Evolutionary conservation across 2,329 filamentous ascomycete species (phyloP), one percentile per base, ranked within the genome.

Genomic region (Lecanicillium sp.): DNA sequence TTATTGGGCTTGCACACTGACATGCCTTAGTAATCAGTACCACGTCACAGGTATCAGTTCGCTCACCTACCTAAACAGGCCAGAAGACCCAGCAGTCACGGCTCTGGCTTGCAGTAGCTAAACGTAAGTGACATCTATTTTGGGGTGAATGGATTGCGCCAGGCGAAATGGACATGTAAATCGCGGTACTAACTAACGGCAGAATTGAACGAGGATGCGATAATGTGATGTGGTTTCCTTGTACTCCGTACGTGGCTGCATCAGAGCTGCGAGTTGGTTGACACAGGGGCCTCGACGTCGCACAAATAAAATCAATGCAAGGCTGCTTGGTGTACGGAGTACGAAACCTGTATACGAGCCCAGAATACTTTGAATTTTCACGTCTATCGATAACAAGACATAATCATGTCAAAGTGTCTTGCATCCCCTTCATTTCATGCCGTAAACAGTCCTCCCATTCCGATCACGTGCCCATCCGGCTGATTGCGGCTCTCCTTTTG

Each of bases 1-100:
- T 32, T 19, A 8, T 14, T 20, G 24, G 11, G 9, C 27, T 11
- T 6, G 35, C 29, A 7, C 15, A 23, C n/a, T 7, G 44, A 27
- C 20, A 11, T 36, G 37, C 44, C 21, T 48, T 48, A 48, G 44
- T 48, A 15, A 41, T 41, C 44, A 35, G 3, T 24, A 47, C 44
- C 37, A 48, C 29, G 21, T 40, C 44, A 21, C 36, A 40, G 21
- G 38, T 47, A 35, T 33, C 21, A 15, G 3, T 23, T 21, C 10
- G 24, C 26, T 33, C 17, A 36, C 44, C 44, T 48, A 47, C 36
- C 36, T 47, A 48, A 41, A 36, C 23, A 26, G 44, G 21, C 17
- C 5, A 19, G 6, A 10, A 39, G 26, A 23, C 30, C 32, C 42
- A 32, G 42, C n/a, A n/a, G n/a, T n/a, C n/a, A n/a, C n/a, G n/a